Evolutionary conservation across 164 flowering plant genomes (phyloP), one percentile per base, ranked within the genome.

Genomic region (Houttuynia cordata): DNA sequence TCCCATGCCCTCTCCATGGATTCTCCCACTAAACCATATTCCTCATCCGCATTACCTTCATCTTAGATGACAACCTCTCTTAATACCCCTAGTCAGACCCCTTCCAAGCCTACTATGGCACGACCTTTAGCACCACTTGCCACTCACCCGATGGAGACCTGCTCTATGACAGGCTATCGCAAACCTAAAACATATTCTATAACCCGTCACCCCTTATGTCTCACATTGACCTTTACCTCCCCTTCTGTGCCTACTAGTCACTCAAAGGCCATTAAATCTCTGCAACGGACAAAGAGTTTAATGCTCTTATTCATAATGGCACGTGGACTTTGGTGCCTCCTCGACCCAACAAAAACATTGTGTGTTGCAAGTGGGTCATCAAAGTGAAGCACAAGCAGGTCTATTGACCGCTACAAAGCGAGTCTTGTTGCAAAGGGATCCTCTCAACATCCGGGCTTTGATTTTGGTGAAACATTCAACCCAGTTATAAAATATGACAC

Each of bases 161-260:
- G 51, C 15, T 49, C 51, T 19, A 49, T 49, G 51, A 49, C 51
- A 1, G n/a, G n/a, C n/a, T 2, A 14, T 19, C 90, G 0, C 64
- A 30, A 30, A 30, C 37, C 37, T 30, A 30, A 30, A 6, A 6
- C 37, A 2, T 30, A 2, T 30, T 30, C 37, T 6, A 30, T 30
- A n/a, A 30, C 37, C 6, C 37, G 37, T 30, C 37, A 30, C 6
- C 37, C n/a, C n/a, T n/a, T n/a, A n/a, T n/a, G 4, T 30, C 37
- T 30, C 37, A 30, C 37, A 2, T 8, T 14, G 8, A 4, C 14
- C 8, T 1, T 45, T 2, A 10, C 49, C 8, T 12, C 14, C 9
- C 12, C 17, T 3, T 8, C 7, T 42, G 49, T 4, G 9, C 49
- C 17, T 42, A 10, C 12, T 10, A 1, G 17, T 1, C 9, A 42